Conservation (phyloP, 495 filamentous ascomycete species). For the Amniculicola lignicola region DNA sequence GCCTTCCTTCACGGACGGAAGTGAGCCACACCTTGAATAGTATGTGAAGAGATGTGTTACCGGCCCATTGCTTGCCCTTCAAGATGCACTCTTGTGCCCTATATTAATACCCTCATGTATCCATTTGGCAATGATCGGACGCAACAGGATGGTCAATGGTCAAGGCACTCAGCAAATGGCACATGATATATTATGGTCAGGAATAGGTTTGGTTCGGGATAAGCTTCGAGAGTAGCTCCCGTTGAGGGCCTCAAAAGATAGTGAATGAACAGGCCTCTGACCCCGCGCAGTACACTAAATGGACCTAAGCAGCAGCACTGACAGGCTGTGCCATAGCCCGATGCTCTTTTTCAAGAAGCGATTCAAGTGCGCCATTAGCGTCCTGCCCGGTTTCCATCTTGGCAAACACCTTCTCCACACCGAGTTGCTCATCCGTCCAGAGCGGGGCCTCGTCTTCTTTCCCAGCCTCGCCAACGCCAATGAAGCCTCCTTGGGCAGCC, state of each 20-base stretch:
- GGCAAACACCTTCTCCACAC: conserved; percentile 53
- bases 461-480: conserved; percentile 77
- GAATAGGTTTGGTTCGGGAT: no score
- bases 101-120: no score
- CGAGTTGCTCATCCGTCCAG: conserved; percentile 86
- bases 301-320: conserved; percentile 44
- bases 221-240: no score
- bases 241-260: conserved; percentile 11
- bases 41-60: no score
- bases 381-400: conserved; percentile 50
- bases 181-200: no score
- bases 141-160: no score
- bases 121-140: no score
- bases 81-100: no score
- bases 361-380: conserved; percentile 43
- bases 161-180: no score
- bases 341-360: conserved; percentile 44
- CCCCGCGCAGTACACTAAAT: neutral
- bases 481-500: conserved; percentile 86
- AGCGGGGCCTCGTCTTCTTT: conserved; percentile 60
- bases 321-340: conserved; percentile 43
- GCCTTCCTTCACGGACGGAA: no score
- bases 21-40: no score
- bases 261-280: conserved; percentile 18
- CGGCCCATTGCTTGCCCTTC: no score